A percentile compares a stretch with the other conserved stretches of the same genome.
Evolutionary conservation across 192 early-diverging fungal genomes (phyloP).

Genomic region (Gigaspora rosea): DNA sequence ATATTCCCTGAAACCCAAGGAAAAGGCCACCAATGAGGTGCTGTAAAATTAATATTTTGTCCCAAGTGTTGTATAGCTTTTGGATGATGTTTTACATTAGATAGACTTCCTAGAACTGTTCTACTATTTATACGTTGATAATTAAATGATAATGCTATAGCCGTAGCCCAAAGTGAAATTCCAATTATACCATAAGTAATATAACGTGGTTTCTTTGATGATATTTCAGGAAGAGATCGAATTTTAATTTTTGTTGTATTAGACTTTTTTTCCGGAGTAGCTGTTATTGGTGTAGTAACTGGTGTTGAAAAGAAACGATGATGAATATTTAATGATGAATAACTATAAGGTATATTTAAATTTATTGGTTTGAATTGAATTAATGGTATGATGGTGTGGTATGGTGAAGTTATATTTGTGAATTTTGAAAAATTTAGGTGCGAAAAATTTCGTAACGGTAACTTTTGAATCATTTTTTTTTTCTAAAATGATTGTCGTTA

Average conservation of each 20-base stretch:
- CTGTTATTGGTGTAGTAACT: too few species aligned
- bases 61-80: slow-evolving; percentile 52
- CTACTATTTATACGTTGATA: slow-evolving; percentile 58
- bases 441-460: too few species aligned
- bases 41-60: slow-evolving; percentile 53
- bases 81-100: slow-evolving; percentile 56
- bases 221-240: slow-evolving; percentile 37
- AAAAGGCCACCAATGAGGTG: neutral
- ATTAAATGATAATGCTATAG: slow-evolving; percentile 53
- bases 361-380: too few species aligned
- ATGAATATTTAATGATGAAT: too few species aligned
- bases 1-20: slow-evolving; percentile 67
- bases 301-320: too few species aligned
- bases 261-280: too few species aligned
- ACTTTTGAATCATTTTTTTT: too few species aligned
- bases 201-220: slow-evolving; percentile 25
- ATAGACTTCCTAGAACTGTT: slow-evolving; percentile 60
- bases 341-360: too few species aligned
- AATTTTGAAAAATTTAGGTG: too few species aligned
- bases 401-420: too few species aligned
- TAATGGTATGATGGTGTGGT: too few species aligned
- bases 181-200: slow-evolving; percentile 47
- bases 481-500: too few species aligned
- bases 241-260: neutral
- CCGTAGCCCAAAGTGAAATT: slow-evolving; percentile 53